Evolutionary conservation across 73 alveolate genomes (phyloP), one percentile per base, ranked within the genome.

Genomic region (Diophrys sp.): DNA sequence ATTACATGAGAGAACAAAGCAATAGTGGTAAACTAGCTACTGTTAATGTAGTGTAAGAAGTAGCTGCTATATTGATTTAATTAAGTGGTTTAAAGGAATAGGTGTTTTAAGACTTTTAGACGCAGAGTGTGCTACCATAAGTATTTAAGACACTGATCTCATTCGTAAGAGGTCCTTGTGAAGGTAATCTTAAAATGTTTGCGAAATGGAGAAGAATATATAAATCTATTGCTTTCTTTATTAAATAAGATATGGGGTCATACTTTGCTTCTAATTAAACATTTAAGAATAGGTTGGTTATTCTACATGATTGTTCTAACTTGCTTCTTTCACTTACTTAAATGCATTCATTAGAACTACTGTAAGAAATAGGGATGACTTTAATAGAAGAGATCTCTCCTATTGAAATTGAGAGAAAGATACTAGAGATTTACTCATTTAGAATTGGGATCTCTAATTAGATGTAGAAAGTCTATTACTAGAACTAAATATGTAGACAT

Each of bases 101-200:
- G 28, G 25, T 79, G 33, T 11, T 71, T 23, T 70, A 32, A 25
- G 26, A n/a, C 1, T 69, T 67, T 8, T 34, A 29, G 33, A 27
- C 54, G 2, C 14, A 29, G 56, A 14, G 67, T 80, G 0, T 33
- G 34, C 62, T 44, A 44, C 62, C 62, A 2, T 73, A 79, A 66
- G 26, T 53, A 2, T 80, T 85, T 26, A 56, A 53, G 0, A 54
- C 94, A n/a, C 31, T 87, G 56, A 82, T 68, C n/a, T 81, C 32
- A 29, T 54, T 80, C 0, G 31, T 88, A 23, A 23, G 67, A 30
- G 94, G 94, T 0, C 94, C 94, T 1, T 69, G 88, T 69, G 75
- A 30, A 0, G 79, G 32, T 1, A 87, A 81, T 69, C 75, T 73
- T 32, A 26, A 26, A 1, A 31, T 56, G 23, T 55, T 87, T 14